phyloP scores from a whole-genome alignment of 2,329 filamentous ascomycete genomes.

The Alternaria tenuissima region DNA sequence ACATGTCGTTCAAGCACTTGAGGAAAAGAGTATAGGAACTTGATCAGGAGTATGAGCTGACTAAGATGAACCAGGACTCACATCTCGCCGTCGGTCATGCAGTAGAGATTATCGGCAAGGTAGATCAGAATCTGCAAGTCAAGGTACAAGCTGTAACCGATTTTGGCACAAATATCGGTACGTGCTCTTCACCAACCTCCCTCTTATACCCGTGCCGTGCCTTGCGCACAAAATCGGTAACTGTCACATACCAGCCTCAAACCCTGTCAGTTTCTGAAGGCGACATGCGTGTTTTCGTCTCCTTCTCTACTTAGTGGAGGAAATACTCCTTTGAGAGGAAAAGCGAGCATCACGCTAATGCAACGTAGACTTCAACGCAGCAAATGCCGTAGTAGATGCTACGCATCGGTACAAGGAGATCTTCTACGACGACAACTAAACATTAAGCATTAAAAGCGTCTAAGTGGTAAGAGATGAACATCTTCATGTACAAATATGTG shows the following conservation, averaged over 20 bases:
- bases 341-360: background rate
- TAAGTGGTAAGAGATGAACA: background rate
- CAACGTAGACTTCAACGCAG: conserved; percentile 73
- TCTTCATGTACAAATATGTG: background rate
- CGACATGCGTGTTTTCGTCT: no score
- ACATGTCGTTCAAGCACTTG: background rate
- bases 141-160: conserved; percentile 75
- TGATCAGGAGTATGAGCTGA: background rate
- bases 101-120: conserved; percentile 81
- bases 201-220: no score
- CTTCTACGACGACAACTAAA: conserved; percentile 68
- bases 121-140: conserved; percentile 75
- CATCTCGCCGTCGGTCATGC: conserved; percentile 75
- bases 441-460: background rate
- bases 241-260: no score
- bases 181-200: conserved; percentile 44
- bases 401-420: conserved; percentile 83
- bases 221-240: no score
- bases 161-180: conserved; percentile 74
- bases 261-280: no score
- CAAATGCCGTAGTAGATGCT: conserved; percentile 81
- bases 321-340: background rate
- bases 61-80: conserved; percentile 64
- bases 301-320: background rate
- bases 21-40: background rate